Conservation (phyloP, 495 filamentous ascomycete genomes). For the Podospora sp. region DNA sequence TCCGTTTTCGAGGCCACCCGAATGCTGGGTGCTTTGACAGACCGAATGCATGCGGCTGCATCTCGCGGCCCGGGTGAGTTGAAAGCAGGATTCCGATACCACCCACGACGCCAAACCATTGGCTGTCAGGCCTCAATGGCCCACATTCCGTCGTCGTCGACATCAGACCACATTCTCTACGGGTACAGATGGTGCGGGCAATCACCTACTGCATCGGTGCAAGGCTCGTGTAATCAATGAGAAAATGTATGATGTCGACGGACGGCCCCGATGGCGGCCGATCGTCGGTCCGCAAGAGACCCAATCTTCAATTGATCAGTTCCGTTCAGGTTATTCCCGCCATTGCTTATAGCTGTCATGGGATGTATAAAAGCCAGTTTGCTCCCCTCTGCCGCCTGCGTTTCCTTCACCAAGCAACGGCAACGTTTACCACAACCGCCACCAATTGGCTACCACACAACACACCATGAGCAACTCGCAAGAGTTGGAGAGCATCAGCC, state of each 20-base stretch:
- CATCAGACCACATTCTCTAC: constrained; percentile 29
- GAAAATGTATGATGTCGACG: background rate
- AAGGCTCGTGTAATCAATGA: background rate
- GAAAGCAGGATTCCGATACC: background rate
- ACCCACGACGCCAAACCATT: constrained; percentile 6
- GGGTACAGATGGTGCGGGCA: background rate
- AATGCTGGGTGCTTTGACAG: background rate
- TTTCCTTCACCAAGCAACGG: background rate
- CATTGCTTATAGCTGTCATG: background rate
- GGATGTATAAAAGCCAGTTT: background rate
- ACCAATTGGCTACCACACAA: background rate
- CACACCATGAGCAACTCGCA: constrained; percentile 41
- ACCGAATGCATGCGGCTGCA: background rate
- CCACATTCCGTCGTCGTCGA: constrained; percentile 17
- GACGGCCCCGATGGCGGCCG: background rate
- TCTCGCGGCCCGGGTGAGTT: background rate
- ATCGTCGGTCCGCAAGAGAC: background rate
- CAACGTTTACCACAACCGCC: constrained; percentile 1
- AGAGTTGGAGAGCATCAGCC: constrained; percentile 56
- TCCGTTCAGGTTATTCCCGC: background rate
- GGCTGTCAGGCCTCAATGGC: background rate
- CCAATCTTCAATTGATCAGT: background rate
- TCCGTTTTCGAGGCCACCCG: background rate
- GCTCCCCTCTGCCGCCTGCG: background rate
- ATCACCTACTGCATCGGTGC: background rate